Conservation (phyloP, 2,329 filamentous ascomycete genomes). For the Phaeophleospora eucalypticola region DNA sequence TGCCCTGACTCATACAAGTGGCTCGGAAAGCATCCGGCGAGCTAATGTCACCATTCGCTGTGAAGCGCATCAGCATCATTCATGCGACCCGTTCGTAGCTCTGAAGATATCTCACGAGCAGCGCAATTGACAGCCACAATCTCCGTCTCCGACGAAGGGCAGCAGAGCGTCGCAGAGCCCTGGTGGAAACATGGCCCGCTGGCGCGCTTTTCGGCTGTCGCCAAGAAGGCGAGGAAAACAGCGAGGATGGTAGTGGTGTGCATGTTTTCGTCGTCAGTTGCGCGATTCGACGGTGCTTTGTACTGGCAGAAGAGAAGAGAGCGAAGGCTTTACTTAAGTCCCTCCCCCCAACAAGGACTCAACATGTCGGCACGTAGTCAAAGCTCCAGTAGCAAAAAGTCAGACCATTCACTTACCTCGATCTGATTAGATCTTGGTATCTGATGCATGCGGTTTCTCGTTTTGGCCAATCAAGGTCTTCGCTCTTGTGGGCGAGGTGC, state of each 20-base stretch:
- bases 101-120: background rate
- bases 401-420: too few relatives aligned
- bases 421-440: too few relatives aligned
- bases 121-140: background rate
- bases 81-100: background rate
- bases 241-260: background rate
- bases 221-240: background rate
- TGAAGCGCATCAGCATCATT: background rate
- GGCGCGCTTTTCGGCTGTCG: background rate
- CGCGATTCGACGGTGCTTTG: too few relatives aligned
- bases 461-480: too few relatives aligned
- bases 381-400: too few relatives aligned
- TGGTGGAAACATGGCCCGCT: constrained; percentile 1
- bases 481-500: too few relatives aligned
- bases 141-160: background rate
- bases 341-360: too few relatives aligned
- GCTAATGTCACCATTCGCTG: background rate
- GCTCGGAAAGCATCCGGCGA: background rate
- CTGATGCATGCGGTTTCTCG: too few relatives aligned
- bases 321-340: too few relatives aligned
- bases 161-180: constrained; percentile 2
- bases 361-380: too few relatives aligned
- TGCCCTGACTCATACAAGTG: background rate
- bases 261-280: background rate
- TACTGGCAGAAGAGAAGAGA: too few relatives aligned